These are phyloP conservation scores for Apostasia ramifera DNA, from an alignment of 106 monocot species.

Conservation along the genomic window DNA sequence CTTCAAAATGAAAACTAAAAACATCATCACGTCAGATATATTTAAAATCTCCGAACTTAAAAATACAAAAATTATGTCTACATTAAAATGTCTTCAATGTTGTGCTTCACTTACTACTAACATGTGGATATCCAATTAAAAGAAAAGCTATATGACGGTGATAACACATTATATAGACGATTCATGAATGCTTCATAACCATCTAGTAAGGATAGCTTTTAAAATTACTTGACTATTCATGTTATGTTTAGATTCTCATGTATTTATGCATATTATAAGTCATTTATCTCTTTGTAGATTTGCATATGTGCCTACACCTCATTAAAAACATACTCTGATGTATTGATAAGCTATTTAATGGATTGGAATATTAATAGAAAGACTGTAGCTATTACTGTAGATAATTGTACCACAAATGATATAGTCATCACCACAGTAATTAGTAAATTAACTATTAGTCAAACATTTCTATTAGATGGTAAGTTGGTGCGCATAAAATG, in stretches of 20 bases:
- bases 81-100: conserved; percentile 16
- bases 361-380: conserved; percentile 21
- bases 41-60: conserved; percentile 47
- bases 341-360: too few relatives aligned
- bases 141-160: conserved; percentile 38
- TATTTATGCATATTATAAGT: too few relatives aligned
- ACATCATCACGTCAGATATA: conserved; percentile 41
- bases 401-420: too few relatives aligned
- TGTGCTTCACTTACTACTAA: conserved; percentile 44
- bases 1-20: conserved; percentile 39
- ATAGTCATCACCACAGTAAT: conserved; percentile 35
- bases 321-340: too few relatives aligned
- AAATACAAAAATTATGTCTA: conserved; percentile 8
- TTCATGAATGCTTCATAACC: conserved; percentile 50
- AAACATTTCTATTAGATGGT: conserved; percentile 30
- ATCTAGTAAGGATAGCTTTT: conserved; percentile 34
- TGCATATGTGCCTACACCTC: too few relatives aligned
- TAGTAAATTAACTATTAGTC: conserved; percentile 30
- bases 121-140: conserved; percentile 21
- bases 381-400: conserved; percentile 29
- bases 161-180: conserved; percentile 64
- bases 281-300: too few relatives aligned
- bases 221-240: conserved; percentile 5
- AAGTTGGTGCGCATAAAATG: conserved; percentile 38
- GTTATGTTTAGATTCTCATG: too few relatives aligned